Percentiles rank a stretch among this genome's conserved stretches.
Evolutionary conservation across 2,329 filamentous ascomycete genomes (phyloP).

Genomic region (Fusarium tanahbumbuense): DNA sequence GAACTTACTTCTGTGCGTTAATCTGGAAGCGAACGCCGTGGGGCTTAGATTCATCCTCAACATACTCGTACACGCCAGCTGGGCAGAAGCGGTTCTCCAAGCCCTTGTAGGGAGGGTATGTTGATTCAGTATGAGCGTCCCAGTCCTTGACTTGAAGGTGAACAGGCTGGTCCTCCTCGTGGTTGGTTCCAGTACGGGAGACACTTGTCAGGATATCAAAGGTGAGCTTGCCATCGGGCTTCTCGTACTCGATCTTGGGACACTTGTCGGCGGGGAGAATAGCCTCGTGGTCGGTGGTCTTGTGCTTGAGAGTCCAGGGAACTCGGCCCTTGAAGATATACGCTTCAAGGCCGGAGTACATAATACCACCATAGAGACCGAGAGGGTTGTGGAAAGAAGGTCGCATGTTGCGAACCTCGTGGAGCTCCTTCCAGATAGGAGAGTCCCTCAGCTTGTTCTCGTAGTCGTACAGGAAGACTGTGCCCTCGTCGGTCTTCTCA

Average conservation of each 20-base stretch:
- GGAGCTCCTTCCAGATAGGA: slow-evolving; percentile 92
- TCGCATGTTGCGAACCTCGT: slow-evolving; percentile 96
- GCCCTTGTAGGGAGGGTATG: slow-evolving; percentile 90
- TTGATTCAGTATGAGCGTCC: slow-evolving; percentile 86
- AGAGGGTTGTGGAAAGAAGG: slow-evolving; percentile 92
- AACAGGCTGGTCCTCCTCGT: slow-evolving; percentile 98
- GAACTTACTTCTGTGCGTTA: slow-evolving; percentile 92
- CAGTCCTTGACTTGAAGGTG: slow-evolving; percentile 96
- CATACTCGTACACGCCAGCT: slow-evolving; percentile 96
- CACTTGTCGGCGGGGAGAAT: slow-evolving; percentile 85
- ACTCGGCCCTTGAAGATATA: slow-evolving; percentile 85
- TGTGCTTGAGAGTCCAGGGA: slow-evolving; percentile 94
- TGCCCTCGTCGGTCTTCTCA: slow-evolving; percentile 66
- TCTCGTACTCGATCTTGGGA: slow-evolving; percentile 93
- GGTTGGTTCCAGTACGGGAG: slow-evolving; percentile 94
- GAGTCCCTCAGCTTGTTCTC: slow-evolving; percentile 89
- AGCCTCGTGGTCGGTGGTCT: slow-evolving; percentile 77
- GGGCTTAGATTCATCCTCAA: slow-evolving; percentile 89
- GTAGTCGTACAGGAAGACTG: slow-evolving; percentile 94
- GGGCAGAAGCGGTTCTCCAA: slow-evolving; percentile 97
- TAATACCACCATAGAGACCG: slow-evolving; percentile 87
- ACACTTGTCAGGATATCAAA: slow-evolving; percentile 98
- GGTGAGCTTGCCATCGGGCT: slow-evolving; percentile 92
- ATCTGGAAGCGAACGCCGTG: slow-evolving; percentile 96
- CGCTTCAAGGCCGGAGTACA: slow-evolving; percentile 94